Conservation (phyloP, 2,329 filamentous ascomycete genomes). For the Cercospora sp. region DNA sequence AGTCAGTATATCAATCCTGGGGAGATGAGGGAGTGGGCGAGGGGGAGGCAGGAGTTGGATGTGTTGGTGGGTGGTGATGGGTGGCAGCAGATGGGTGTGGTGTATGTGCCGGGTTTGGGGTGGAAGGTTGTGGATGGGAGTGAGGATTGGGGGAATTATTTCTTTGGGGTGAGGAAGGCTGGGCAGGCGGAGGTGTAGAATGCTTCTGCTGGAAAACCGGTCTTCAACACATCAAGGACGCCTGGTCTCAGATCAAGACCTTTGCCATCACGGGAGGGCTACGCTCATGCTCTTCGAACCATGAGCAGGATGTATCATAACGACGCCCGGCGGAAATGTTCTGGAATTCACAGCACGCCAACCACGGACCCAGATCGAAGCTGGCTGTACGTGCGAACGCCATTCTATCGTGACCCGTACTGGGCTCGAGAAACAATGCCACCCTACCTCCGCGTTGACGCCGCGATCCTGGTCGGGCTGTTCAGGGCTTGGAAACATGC, state of each 20-base stretch:
- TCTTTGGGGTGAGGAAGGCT: constrained; percentile 74
- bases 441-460: not conserved
- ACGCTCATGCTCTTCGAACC: not conserved
- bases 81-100: constrained; percentile 75
- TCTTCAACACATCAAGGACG: not conserved
- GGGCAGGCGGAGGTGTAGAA: not conserved
- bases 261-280: not conserved
- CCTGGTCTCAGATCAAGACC: not conserved
- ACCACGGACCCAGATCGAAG: not conserved
- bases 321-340: not conserved
- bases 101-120: constrained; percentile 86
- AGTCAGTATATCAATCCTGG: constrained; percentile 87
- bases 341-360: not conserved
- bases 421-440: constrained; percentile 1
- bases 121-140: constrained; percentile 82
- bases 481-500: not conserved
- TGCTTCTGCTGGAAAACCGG: not conserved
- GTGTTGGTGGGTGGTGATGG: constrained; percentile 62
- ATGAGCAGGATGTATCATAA: not conserved
- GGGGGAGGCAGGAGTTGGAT: constrained; percentile 45
- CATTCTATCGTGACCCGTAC: not conserved
- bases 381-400: not conserved
- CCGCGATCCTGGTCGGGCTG: not conserved
- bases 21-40: constrained; percentile 62
- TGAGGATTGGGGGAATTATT: constrained; percentile 91